phyloP scores from a whole-genome alignment of 1,284 basidiomycete genomes.

The Trichosporon ovoides region DNA sequence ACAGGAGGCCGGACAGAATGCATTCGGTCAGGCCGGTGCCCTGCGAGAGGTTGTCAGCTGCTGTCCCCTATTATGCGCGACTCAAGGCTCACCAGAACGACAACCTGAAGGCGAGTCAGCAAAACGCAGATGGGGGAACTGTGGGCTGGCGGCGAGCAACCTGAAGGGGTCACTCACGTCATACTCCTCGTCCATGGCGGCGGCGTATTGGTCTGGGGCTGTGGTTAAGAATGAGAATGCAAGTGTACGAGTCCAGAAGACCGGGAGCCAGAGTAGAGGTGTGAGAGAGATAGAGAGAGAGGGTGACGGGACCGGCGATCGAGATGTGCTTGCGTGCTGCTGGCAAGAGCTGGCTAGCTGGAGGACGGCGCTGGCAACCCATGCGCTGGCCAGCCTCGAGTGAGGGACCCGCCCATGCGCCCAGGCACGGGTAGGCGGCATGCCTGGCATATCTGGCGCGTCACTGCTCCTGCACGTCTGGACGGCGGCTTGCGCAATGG shows the following conservation, averaged over 20 bases:
- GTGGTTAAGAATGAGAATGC: not conserved
- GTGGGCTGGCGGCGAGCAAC: not conserved
- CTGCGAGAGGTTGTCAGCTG: slow-evolving; percentile 19
- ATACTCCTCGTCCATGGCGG: slow-evolving; percentile 50
- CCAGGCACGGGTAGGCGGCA: not conserved
- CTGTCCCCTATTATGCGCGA: not conserved
- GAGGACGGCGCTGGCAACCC: not conserved
- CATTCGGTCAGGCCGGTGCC: slow-evolving; percentile 98
- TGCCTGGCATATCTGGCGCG: not conserved
- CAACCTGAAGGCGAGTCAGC: slow-evolving; percentile 57
- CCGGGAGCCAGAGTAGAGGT: slow-evolving; percentile 1
- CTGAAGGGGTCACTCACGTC: slow-evolving; percentile 40
- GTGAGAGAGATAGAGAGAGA: slow-evolving; percentile 6
- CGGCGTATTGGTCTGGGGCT: slow-evolving; percentile 12
- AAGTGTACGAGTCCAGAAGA: slow-evolving; percentile 17
- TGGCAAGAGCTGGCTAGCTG: not conserved
- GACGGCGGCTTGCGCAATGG: no score
- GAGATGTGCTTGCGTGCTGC: slow-evolving; percentile 4
- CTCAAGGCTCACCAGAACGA: slow-evolving; percentile 59
- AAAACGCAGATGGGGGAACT: not conserved
- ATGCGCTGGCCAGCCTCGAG: slow-evolving; percentile 2
- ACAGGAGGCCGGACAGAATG: slow-evolving; percentile 91
- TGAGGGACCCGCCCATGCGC: not conserved
- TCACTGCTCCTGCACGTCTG: no score
- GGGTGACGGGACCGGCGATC: not conserved